phyloP scores from a whole-genome alignment of 805 yeast species.

The Candida montana region DNA sequence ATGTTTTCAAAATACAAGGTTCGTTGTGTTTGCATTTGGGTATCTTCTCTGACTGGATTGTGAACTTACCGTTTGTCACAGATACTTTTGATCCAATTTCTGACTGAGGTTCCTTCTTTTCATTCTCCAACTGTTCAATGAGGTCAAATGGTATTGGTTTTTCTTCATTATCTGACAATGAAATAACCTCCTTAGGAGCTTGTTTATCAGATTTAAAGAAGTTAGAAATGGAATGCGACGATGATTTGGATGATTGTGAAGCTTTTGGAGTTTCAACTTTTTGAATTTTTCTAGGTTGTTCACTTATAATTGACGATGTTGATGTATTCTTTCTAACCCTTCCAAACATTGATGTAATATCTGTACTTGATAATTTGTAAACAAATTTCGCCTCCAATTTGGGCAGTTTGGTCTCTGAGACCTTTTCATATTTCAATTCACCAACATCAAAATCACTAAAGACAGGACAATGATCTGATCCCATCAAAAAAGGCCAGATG shows the following conservation, averaged over 20 bases:
- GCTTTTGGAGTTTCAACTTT: neutral
- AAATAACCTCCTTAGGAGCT: neutral
- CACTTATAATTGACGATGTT: neutral
- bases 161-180: neutral
- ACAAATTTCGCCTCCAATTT: constrained; percentile 49
- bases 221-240: constrained; percentile 8
- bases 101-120: neutral
- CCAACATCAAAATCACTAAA: constrained; percentile 53
- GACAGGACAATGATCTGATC: constrained; percentile 95
- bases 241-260: constrained; percentile 11
- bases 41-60: constrained; percentile 19
- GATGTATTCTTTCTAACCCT: constrained; percentile 15
- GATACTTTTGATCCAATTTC: neutral
- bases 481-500: constrained; percentile 67
- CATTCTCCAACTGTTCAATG: neutral
- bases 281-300: neutral
- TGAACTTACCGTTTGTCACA: constrained; percentile 16
- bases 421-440: constrained; percentile 1
- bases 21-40: constrained; percentile 47
- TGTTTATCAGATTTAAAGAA: constrained; percentile 13
- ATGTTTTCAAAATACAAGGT: constrained; percentile 41
- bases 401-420: constrained; percentile 20
- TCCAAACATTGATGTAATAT: constrained; percentile 32
- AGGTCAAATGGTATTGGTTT: constrained; percentile 2
- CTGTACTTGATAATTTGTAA: constrained; percentile 36